These are phyloP conservation scores for Stromatinia cepivora DNA, from an alignment of 2,329 filamentous ascomycete species.

Conservation along the genomic window DNA sequence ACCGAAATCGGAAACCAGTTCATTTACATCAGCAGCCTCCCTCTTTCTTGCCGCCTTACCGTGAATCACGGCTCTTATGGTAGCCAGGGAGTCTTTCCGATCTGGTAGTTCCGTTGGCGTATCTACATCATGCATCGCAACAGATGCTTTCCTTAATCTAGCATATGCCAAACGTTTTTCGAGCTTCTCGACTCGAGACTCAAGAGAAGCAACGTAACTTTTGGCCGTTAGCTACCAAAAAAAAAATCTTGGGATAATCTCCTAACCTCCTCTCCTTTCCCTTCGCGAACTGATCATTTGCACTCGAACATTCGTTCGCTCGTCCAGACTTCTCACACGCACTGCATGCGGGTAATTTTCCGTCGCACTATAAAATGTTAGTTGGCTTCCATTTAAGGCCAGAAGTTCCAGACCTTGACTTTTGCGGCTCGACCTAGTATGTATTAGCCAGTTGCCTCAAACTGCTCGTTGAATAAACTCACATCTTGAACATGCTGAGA, in stretches of 20 bases:
- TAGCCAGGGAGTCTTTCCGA: constrained; percentile 63
- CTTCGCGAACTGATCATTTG: constrained; percentile 91
- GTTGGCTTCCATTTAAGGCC: constrained; percentile 19
- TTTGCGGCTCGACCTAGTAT: constrained; percentile 75
- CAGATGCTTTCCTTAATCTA: constrained; percentile 68
- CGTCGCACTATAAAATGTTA: constrained; percentile 67
- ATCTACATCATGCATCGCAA: constrained; percentile 64
- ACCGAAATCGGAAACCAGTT: constrained; percentile 90
- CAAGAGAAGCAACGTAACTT: constrained; percentile 92
- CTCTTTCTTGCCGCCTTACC: constrained; percentile 63
- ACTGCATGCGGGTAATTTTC: constrained; percentile 91
- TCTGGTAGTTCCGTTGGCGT: constrained; percentile 49
- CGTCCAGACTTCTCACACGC: constrained; percentile 92
- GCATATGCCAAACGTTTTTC: constrained; percentile 74
- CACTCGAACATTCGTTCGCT: constrained; percentile 83
- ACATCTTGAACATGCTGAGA: constrained; percentile 79
- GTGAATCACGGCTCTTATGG: constrained; percentile 62
- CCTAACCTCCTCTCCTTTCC: constrained; percentile 85
- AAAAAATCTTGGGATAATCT: not conserved
- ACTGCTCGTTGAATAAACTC: constrained; percentile 34
- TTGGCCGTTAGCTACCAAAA: constrained; percentile 28
- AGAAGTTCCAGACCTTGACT: constrained; percentile 65
- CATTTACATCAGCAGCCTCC: constrained; percentile 86
- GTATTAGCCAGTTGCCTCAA: constrained; percentile 5
- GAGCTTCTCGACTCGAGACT: constrained; percentile 84